Conservation (phyloP, 1,284 basidiomycete species). For the Marasmius fiardii region DNA sequence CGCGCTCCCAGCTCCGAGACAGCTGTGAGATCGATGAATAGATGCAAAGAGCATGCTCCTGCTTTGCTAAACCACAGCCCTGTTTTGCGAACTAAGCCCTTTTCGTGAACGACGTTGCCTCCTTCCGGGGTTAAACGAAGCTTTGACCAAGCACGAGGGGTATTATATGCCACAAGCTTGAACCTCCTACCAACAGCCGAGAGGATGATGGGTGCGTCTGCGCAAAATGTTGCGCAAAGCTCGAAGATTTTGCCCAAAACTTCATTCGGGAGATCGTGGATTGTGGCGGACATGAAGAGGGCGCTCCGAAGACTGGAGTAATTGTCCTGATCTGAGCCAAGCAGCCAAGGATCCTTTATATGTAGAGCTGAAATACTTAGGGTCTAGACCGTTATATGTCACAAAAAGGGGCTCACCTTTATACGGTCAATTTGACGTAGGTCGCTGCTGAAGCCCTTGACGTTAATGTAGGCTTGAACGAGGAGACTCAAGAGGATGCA, state of each 20-base stretch:
- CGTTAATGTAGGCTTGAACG: no score
- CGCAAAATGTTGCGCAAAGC: slow-evolving; percentile 9
- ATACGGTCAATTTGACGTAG: no score
- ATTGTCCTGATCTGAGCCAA: slow-evolving; percentile 61
- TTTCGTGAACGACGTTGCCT: neutral
- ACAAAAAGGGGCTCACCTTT: no score
- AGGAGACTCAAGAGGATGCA: no score
- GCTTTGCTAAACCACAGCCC: slow-evolving; percentile 11
- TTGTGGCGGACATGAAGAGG: neutral
- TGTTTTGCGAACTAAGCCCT: slow-evolving; percentile 11
- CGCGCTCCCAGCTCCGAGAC: no score
- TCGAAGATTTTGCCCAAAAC: slow-evolving; percentile 13
- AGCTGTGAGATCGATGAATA: slow-evolving; percentile 11
- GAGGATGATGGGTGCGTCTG: slow-evolving; percentile 14
- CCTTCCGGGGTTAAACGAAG: slow-evolving; percentile 6
- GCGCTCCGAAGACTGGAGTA: no score
- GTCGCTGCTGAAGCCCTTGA: no score
- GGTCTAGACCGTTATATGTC: no score
- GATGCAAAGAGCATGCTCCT: slow-evolving; percentile 9
- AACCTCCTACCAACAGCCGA: slow-evolving; percentile 7
- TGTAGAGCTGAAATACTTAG: no score
- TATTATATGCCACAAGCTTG: slow-evolving; percentile 3
- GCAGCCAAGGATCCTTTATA: no score
- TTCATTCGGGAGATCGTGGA: slow-evolving; percentile 9
- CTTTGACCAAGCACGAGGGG: slow-evolving; percentile 11